phyloP scores from a whole-genome alignment of 768 basidiomycete genomes.

The Rhodotorula paludigena region DNA sequence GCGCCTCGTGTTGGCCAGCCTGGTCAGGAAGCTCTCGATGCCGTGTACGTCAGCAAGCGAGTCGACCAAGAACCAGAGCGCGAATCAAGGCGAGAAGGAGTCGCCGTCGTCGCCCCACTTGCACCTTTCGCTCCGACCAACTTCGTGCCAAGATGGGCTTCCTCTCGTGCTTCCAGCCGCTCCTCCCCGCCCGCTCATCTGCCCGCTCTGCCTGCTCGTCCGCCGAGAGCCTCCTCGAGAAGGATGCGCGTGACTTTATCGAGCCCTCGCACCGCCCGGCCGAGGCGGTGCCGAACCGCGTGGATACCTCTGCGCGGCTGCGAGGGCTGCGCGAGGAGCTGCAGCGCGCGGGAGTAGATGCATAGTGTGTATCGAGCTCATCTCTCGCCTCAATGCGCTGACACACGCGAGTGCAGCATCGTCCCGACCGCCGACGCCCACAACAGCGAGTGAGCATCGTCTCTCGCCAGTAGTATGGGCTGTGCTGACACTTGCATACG shows the following conservation, averaged over 20 bases:
- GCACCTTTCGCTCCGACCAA: neutral
- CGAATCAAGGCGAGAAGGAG: no score
- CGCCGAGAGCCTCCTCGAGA: neutral
- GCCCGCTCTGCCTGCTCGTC: neutral
- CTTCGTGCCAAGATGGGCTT: neutral
- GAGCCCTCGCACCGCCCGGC: neutral
- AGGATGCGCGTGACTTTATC: neutral
- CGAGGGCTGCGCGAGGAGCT: neutral
- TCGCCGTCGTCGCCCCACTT: neutral
- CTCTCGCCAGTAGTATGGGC: neutral
- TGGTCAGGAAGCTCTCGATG: no score
- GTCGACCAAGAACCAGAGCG: no score
- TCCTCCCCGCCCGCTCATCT: neutral
- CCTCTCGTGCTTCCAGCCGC: neutral
- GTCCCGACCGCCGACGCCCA: constrained; percentile 36
- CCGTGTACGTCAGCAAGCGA: no score
- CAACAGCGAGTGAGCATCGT: constrained; percentile 10
- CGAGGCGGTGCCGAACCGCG: neutral
- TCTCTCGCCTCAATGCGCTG: no score
- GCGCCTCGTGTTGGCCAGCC: no score
- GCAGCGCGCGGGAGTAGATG: neutral
- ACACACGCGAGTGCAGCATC: neutral
- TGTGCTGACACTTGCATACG: neutral
- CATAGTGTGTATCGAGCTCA: constrained; percentile 12
- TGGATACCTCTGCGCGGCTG: neutral